These are phyloP conservation scores for Diaporthe citriasiana DNA, from an alignment of 2,329 filamentous ascomycete genomes.

Conservation along the genomic window DNA sequence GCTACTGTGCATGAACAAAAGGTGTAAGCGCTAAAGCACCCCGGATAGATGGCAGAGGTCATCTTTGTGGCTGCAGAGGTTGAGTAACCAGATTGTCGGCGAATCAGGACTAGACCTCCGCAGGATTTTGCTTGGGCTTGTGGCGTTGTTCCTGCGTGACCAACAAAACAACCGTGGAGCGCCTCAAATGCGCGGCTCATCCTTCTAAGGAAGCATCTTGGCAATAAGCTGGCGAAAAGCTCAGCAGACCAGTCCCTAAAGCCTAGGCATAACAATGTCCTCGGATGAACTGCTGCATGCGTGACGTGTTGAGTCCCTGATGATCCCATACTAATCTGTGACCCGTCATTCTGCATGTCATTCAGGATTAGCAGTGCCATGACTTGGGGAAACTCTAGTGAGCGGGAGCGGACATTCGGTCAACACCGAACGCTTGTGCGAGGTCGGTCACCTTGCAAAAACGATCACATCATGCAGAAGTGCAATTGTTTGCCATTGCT, in stretches of 20 bases:
- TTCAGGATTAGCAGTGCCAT: background rate
- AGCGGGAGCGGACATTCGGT: background rate
- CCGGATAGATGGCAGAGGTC: background rate
- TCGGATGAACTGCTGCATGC: background rate
- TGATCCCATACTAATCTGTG: no score
- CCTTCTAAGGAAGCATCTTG: background rate
- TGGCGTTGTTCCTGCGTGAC: constrained; percentile 1
- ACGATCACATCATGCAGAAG: background rate
- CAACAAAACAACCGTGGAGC: background rate
- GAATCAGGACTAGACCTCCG: background rate
- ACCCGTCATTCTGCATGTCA: background rate
- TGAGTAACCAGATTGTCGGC: background rate
- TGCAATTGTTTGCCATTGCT: background rate
- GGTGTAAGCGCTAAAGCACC: constrained; percentile 1
- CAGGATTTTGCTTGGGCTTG: constrained; percentile 8
- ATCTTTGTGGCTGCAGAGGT: background rate
- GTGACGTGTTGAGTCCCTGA: background rate
- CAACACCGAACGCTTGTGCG: background rate
- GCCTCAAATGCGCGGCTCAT: no score
- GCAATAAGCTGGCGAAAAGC: background rate
- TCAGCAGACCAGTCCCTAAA: background rate
- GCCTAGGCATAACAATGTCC: background rate
- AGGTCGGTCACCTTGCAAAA: background rate
- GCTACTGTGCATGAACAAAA: background rate
- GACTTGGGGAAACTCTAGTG: background rate